These are phyloP conservation scores for Fagopyrum esculentum DNA, from an alignment of 148 eudicot species.

Conservation along the genomic window DNA sequence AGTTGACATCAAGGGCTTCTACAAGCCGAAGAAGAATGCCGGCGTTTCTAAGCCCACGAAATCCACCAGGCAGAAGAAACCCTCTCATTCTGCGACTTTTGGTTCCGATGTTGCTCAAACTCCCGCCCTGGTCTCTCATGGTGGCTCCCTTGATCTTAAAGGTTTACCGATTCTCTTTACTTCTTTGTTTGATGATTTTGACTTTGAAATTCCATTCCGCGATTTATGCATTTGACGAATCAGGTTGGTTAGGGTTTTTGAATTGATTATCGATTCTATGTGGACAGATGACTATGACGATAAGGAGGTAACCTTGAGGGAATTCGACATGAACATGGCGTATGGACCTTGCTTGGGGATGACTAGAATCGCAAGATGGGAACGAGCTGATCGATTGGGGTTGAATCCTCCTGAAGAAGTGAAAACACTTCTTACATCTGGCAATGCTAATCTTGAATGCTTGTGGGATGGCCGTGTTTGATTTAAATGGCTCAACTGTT, in stretches of 20 bases:
- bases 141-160: constrained; percentile 16
- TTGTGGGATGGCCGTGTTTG: constrained; percentile 19
- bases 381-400: constrained; percentile 14
- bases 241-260: background rate
- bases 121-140: constrained; percentile 17
- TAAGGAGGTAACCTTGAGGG: constrained; percentile 8
- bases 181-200: background rate
- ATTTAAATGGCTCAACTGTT: background rate
- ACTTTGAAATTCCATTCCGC: background rate
- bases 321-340: constrained; percentile 18
- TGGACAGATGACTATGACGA: constrained; percentile 12
- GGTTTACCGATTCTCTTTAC: constrained; percentile 5
- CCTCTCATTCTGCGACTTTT: constrained; percentile 10
- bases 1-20: constrained; percentile 18
- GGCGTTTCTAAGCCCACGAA: constrained; percentile 3
- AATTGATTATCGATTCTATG: background rate
- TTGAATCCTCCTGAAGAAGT: constrained; percentile 16
- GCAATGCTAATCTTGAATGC: constrained; percentile 5
- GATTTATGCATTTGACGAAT: background rate
- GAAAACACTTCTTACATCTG: background rate
- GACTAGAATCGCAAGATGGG: constrained; percentile 13
- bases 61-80: constrained; percentile 5
- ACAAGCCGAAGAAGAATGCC: constrained; percentile 12
- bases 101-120: constrained; percentile 20
- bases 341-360: constrained; percentile 17